These are phyloP conservation scores for Hypoxylon sp. DNA, from an alignment of 2,329 filamentous ascomycete species.

Conservation along the genomic window DNA sequence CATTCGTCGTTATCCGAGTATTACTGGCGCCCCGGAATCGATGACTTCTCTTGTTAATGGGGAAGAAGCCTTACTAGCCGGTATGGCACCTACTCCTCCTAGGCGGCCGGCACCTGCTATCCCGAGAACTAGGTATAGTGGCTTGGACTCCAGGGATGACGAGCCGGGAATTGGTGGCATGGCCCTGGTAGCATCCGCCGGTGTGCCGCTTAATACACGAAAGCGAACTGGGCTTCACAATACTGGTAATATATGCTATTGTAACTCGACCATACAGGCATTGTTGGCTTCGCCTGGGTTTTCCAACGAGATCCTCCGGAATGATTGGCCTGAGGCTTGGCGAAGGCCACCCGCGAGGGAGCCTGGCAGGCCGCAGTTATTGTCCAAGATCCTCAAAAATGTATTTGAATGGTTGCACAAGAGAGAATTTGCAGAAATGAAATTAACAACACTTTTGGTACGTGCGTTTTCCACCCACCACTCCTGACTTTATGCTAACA, in stretches of 20 bases:
- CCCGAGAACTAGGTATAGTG: constrained; percentile 82
- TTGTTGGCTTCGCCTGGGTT: constrained; percentile 81
- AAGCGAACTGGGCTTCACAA: constrained; percentile 80
- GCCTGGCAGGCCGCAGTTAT: constrained; percentile 69
- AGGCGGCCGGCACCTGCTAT: constrained; percentile 77
- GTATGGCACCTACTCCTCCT: constrained; percentile 69
- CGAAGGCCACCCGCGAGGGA: constrained; percentile 56
- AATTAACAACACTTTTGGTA: constrained; percentile 72
- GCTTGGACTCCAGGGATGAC: constrained; percentile 65
- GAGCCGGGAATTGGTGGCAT: constrained; percentile 59
- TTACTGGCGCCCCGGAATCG: constrained; percentile 72
- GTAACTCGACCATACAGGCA: constrained; percentile 90
- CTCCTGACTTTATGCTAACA: constrained; percentile 36
- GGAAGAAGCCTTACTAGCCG: constrained; percentile 60
- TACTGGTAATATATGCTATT: constrained; percentile 85
- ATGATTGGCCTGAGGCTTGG: constrained; percentile 75
- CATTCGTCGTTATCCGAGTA: constrained; percentile 82
- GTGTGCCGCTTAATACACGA: neutral
- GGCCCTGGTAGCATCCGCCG: constrained; percentile 57
- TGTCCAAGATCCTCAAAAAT: constrained; percentile 72
- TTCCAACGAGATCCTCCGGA: constrained; percentile 73
- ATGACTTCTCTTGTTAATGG: constrained; percentile 64
- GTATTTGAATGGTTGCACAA: constrained; percentile 71
- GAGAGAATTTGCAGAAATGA: constrained; percentile 66
- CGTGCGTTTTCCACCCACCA: constrained; percentile 44